These are phyloP conservation scores for Chenopodium quinoa DNA, from an alignment of 148 eudicot species.

Conservation along the genomic window DNA sequence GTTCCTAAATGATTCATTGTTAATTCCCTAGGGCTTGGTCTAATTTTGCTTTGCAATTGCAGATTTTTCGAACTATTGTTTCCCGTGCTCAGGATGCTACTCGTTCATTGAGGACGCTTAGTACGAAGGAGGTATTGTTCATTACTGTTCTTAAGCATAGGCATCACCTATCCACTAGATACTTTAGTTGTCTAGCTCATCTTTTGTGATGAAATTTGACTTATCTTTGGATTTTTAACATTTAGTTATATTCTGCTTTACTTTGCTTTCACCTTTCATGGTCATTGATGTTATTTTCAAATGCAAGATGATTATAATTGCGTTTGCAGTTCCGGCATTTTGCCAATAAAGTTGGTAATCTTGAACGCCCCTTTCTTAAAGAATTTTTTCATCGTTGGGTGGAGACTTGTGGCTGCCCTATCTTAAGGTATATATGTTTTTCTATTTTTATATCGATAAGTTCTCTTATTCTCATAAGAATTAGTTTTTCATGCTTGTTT, in stretches of 20 bases:
- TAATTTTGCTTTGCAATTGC: constrained; percentile 24
- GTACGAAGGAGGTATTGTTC: constrained; percentile 80
- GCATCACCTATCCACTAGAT: neutral
- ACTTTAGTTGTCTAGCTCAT: neutral
- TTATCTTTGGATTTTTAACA: neutral
- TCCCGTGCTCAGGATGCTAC: constrained; percentile 63
- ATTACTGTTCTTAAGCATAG: neutral
- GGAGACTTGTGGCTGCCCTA: constrained; percentile 93
- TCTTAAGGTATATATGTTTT: constrained; percentile 55
- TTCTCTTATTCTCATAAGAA: neutral
- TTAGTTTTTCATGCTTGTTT: neutral
- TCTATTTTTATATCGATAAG: neutral
- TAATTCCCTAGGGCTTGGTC: neutral
- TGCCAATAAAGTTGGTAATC: constrained; percentile 93
- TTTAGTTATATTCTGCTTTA: neutral
- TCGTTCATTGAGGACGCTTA: constrained; percentile 68
- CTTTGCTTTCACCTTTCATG: neutral
- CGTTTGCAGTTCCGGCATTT: constrained; percentile 80
- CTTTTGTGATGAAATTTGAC: neutral
- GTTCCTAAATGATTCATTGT: neutral
- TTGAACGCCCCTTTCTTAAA: constrained; percentile 94
- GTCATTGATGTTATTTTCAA: neutral
- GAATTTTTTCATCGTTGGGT: constrained; percentile 98
- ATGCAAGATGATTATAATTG: neutral
- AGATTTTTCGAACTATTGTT: constrained; percentile 81